Conservation (phyloP, 1,139 yeast genomes). For the Lodderomyces theae region DNA sequence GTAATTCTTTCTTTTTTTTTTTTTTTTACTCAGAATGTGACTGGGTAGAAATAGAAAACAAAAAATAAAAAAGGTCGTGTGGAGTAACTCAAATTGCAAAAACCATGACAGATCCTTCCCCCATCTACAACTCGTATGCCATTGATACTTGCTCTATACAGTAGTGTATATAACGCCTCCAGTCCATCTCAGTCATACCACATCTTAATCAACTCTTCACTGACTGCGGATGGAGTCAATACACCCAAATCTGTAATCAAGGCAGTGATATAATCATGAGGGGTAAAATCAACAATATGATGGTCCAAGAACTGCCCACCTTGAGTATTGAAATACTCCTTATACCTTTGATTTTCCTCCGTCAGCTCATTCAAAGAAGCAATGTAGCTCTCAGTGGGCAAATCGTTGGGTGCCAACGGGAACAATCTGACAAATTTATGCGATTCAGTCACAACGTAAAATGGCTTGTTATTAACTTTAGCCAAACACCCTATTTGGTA, state of each 20-base stretch:
- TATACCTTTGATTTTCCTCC: conserved; percentile 1
- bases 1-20: too few species aligned
- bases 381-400: conserved; percentile 53
- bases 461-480: conserved; percentile 84
- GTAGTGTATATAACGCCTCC: not conserved
- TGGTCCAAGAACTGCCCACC: conserved; percentile 32
- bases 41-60: not conserved
- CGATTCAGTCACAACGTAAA: conserved; percentile 91
- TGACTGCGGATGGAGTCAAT: conserved; percentile 93
- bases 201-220: conserved; percentile 95
- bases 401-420: conserved; percentile 90
- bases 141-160: too few species aligned
- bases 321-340: conserved; percentile 3
- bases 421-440: conserved; percentile 96
- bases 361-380: conserved; percentile 23
- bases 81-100: not conserved
- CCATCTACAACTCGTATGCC: too few species aligned
- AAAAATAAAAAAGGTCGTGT: too few species aligned
- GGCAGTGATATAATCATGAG: conserved; percentile 94
- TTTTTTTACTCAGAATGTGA: not conserved
- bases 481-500: conserved; percentile 95
- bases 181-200: conserved; percentile 71
- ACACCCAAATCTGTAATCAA: conserved; percentile 95
- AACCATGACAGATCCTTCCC: too few species aligned
- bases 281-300: conserved; percentile 82